Evolutionary conservation across 192 early-diverging fungal genomes (phyloP), one percentile per base, ranked within the genome.

Genomic region (Umbelopsis vinacea): DNA sequence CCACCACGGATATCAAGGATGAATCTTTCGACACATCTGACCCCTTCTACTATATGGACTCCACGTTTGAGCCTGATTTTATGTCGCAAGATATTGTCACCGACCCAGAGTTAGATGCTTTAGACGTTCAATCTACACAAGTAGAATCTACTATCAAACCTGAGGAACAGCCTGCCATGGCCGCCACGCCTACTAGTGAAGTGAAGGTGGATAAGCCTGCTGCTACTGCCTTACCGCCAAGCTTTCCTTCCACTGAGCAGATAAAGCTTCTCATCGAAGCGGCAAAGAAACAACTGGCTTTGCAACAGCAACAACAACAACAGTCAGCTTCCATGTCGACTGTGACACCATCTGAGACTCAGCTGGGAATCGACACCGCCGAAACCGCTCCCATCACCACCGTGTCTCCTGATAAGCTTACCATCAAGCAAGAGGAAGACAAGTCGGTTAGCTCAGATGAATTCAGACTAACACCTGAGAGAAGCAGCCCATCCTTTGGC

Each of bases 241-340:
- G 29, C 57, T 63, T 63, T 35, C 77, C 77, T 9, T 68, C 77
- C 0, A 79, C 77, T 2, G 77, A 79, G 10, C 77, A 79, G 48
- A 79, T 79, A 22, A 79, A 74, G 23, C 77, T 74, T 29, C 70
- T 79, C 7, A 79, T 79, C 68, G 77, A 79, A 50, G 46, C 74
- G 4, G 77, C 77, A 26, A 79, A 79, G 24, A 60, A 69, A 17
- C 77, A 79, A 43, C 66, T 79, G 15, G 77, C 77, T 46, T 52
- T 79, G 48, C 72, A 70, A 22, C 70, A 76, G 71, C 69, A 76
- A 24, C 57, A 73, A 29, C 54, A 52, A 67, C 48, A 66, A 7
- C 66, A 50, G 48, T 48, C 17, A 14, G 38, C 40, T 21, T 8
- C 46, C 3, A 46, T 43, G 11, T 43, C 55, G 10, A 48, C 57